These are phyloP conservation scores for Aspergillus latus DNA, from an alignment of 2,329 filamentous ascomycete species.

Conservation along the genomic window DNA sequence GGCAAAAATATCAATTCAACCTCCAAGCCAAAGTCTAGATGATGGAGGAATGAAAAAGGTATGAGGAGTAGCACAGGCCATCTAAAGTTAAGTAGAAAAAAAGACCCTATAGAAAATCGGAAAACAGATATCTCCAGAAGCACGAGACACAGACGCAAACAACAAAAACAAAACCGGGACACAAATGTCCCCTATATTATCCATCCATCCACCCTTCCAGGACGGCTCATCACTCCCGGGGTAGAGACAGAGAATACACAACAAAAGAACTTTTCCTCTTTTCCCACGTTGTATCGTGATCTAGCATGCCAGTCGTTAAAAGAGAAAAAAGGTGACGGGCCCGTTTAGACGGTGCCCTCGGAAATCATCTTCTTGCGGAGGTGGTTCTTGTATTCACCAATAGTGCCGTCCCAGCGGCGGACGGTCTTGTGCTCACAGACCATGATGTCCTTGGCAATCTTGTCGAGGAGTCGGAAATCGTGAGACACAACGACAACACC, in stretches of 20 bases:
- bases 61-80: slow-evolving; percentile 21
- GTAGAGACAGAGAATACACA: slow-evolving; percentile 6
- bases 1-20: slow-evolving; percentile 13
- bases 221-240: slow-evolving; percentile 25
- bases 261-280: slow-evolving; percentile 23
- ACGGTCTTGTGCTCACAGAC: slow-evolving; percentile 99
- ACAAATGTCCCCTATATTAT: slow-evolving; percentile 1
- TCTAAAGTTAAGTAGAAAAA: slow-evolving; percentile 18
- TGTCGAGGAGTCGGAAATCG: slow-evolving; percentile 98
- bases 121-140: slow-evolving; percentile 24
- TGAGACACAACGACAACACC: slow-evolving; percentile 98
- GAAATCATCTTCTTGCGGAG: slow-evolving; percentile 98
- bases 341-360: slow-evolving; percentile 72
- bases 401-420: slow-evolving; percentile 80
- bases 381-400: slow-evolving; percentile 96
- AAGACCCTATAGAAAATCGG: slow-evolving; percentile 19
- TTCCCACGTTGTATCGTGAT: slow-evolving; percentile 19
- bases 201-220: slow-evolving; percentile 17
- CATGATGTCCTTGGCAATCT: slow-evolving; percentile 99
- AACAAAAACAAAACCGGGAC: slow-evolving; percentile 8
- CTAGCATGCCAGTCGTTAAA: slow-evolving; percentile 37
- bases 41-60: slow-evolving; percentile 15
- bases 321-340: slow-evolving; percentile 3
- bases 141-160: slow-evolving; percentile 2
- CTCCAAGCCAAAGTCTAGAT: slow-evolving; percentile 23